Conservation (phyloP, 306 rosid genomes). For the Pyrus communis region DNA sequence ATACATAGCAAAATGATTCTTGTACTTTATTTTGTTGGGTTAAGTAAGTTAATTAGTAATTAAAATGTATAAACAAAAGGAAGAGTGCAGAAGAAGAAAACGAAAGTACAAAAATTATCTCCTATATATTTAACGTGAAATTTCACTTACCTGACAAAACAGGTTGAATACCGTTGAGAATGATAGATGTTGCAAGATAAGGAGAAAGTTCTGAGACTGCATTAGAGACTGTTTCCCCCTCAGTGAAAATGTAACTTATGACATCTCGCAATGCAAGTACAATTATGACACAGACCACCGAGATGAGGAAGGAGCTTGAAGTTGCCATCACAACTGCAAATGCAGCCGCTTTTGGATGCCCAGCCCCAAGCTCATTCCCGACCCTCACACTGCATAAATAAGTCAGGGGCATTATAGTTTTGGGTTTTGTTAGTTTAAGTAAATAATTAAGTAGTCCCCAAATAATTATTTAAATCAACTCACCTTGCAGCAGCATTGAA, state of each 20-base stretch:
- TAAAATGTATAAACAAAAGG: too few species aligned
- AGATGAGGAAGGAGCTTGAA: conserved; percentile 17
- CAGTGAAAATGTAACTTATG: conserved; percentile 34
- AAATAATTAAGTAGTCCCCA: too few species aligned
- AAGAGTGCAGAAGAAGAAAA: too few species aligned
- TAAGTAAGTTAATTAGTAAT: too few species aligned
- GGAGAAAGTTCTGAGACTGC: conserved; percentile 48
- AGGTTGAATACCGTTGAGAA: conserved; percentile 45
- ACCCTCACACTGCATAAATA: conserved; percentile 35
- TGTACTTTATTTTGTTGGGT: too few species aligned
- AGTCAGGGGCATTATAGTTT: too few species aligned
- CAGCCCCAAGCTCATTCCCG: conserved; percentile 54
- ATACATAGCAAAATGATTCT: too few species aligned
- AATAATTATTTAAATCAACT: neutral
- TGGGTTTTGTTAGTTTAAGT: too few species aligned
- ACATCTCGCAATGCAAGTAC: conserved; percentile 27
- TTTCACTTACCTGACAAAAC: conserved; percentile 32
- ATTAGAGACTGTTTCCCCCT: conserved; percentile 28
- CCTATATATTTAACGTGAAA: neutral
- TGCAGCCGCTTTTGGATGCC: conserved; percentile 46
- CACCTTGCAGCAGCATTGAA: conserved; percentile 62
- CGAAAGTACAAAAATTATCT: too few species aligned
- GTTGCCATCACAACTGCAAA: conserved; percentile 31
- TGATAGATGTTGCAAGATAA: conserved; percentile 22
- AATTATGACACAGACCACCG: conserved; percentile 18